phyloP scores from a whole-genome alignment of 805 yeast genomes.

The Teunomyces barrocoloradensis region DNA sequence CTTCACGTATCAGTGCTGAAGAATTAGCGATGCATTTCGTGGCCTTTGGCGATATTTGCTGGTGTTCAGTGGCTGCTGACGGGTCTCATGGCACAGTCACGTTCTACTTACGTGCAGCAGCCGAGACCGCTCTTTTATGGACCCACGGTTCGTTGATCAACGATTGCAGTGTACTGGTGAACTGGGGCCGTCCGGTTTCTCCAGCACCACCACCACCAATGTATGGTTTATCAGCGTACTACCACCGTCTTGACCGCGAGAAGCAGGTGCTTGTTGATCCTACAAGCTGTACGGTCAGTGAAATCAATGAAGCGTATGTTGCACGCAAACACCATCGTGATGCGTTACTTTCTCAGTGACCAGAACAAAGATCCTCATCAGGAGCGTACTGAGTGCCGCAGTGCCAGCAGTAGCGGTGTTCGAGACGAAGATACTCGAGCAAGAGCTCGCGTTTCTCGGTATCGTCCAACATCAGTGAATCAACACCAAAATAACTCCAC shows the following conservation, averaged over 20 bases:
- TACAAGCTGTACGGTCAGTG: constrained; percentile 10
- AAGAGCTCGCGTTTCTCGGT: constrained; percentile 31
- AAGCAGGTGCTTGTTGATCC: background rate
- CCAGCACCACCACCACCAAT: background rate
- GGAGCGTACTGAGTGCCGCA: constrained; percentile 44
- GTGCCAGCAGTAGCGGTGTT: constrained; percentile 46
- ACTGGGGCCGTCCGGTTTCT: background rate
- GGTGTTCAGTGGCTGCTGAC: constrained; percentile 20
- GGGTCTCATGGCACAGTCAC: constrained; percentile 22
- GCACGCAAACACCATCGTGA: constrained; percentile 8
- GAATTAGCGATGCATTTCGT: constrained; percentile 61
- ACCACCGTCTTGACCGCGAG: too few relatives aligned
- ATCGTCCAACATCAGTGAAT: background rate
- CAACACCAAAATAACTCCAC: too few relatives aligned
- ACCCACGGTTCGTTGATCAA: constrained; percentile 25
- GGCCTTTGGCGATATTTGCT: constrained; percentile 55
- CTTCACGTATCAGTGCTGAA: constrained; percentile 54
- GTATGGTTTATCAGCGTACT: background rate
- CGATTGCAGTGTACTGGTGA: background rate
- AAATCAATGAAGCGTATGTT: constrained; percentile 17
- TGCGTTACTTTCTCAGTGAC: constrained; percentile 39
- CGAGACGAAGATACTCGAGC: constrained; percentile 36
- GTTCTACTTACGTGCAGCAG: constrained; percentile 30
- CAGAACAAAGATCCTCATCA: constrained; percentile 52
- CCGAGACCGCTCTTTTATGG: constrained; percentile 36